Evolutionary conservation across 2,329 filamentous ascomycete genomes (phyloP).

Genomic region (Sclerotinia sclerotiorum): DNA sequence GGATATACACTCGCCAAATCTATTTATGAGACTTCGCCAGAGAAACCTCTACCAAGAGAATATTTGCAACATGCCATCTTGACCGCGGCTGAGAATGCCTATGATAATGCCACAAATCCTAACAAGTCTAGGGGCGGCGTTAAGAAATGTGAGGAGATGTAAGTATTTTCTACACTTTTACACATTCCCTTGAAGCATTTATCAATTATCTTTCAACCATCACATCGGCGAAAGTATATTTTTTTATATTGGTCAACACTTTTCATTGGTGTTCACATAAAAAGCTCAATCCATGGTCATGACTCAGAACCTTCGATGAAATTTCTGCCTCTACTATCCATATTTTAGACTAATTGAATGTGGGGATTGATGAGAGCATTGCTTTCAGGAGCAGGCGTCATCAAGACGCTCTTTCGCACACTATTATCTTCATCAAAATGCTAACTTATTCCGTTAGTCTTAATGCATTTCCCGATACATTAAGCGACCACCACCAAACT

Average conservation of each 20-base stretch:
- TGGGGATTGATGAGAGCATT: background rate
- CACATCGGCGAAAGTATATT: background rate
- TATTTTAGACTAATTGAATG: background rate
- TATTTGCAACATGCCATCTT: slow-evolving; percentile 61
- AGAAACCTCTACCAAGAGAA: slow-evolving; percentile 50
- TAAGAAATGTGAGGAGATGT: slow-evolving; percentile 77
- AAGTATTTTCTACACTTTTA: slow-evolving; percentile 38
- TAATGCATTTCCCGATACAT: slow-evolving; percentile 60
- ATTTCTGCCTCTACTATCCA: background rate
- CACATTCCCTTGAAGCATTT: background rate
- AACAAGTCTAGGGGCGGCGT: slow-evolving; percentile 74
- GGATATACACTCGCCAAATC: slow-evolving; percentile 63
- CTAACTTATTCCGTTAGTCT: slow-evolving; percentile 48
- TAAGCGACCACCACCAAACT: slow-evolving; percentile 53
- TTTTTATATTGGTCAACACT: background rate
- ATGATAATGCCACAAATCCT: slow-evolving; percentile 80
- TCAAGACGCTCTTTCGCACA: background rate
- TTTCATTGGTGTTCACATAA: background rate
- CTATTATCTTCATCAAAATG: background rate
- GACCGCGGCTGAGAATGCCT: slow-evolving; percentile 64
- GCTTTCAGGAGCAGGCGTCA: background rate
- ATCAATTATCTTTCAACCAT: background rate
- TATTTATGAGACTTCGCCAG: slow-evolving; percentile 56
- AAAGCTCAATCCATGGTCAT: background rate
- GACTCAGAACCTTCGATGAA: background rate